Evolutionary conservation across 164 flowering plant genomes (phyloP).

Genomic region (Vitis amurensis): DNA sequence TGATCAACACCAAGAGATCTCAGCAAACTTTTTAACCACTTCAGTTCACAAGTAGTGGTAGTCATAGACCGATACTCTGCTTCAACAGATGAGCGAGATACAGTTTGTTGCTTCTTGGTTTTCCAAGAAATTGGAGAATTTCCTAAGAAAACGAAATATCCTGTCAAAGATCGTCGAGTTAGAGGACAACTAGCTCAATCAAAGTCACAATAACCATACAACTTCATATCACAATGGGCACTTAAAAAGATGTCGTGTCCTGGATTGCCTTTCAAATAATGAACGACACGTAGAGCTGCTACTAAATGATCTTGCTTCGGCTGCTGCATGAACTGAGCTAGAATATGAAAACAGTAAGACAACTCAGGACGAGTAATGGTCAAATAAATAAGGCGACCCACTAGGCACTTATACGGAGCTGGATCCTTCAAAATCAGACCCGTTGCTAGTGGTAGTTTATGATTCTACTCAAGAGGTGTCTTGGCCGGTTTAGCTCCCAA

Average conservation of each 20-base stretch:
- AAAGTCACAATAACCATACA: no score
- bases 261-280: no score
- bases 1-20: not conserved
- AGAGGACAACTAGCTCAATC: no score
- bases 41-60: not conserved
- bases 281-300: no score
- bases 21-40: not conserved
- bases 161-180: no score
- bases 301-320: no score
- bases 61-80: conserved; percentile 6
- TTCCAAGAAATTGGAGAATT: conserved; percentile 5
- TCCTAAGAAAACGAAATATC: not conserved
- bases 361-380: no score
- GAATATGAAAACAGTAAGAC: no score
- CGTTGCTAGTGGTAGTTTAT: not conserved
- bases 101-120: conserved; percentile 7
- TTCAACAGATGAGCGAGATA: conserved; percentile 5
- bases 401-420: not conserved
- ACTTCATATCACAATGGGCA: no score
- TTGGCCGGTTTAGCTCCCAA: not conserved
- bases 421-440: not conserved
- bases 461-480: not conserved
- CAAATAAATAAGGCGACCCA: not conserved
- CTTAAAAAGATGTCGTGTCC: no score
- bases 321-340: no score